Base-by-base conservation (phyloP, 371 early-diverging fungal genomes). In the Mortierella sp. region DNA sequence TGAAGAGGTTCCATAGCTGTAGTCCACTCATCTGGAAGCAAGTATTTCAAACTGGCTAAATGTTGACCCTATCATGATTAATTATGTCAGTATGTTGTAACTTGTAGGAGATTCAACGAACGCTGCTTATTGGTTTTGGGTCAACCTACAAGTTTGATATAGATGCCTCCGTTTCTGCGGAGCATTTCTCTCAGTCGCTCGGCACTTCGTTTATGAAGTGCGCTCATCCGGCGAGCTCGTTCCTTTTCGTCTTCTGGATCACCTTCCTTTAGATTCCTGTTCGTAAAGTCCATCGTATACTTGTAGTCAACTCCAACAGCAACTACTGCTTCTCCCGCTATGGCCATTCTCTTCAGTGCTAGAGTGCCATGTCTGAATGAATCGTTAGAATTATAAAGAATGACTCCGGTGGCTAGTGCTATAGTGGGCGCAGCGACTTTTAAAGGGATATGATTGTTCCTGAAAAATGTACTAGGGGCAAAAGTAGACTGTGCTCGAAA, bases 21-120 rank as follows among this genome's bases (percentile, higher is more conserved):
- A 33, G 94, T 94, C 92, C 96, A 98, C 83, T 98, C 97, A 11
- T 75, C 74, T 2, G 98, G 98, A 19, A 98, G 85, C n/a, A 96
- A 79, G 69, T 96, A 96, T 33, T 88, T 89, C 89, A 97, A 87
- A 9, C 97, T 94, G 10, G 95, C 89, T 8, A 96, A 83, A 81
- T 97, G 96, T 77, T 97, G 97, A 2, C 97, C 96, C 80, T 83
- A 66, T 16, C 16, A 33, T 22, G 9, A 58, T 58, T 32, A 41
- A 61, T 5, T n/a, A 41, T 58, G 45, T 45, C 4, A 11, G 16
- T 11, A 45, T 45, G 45, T 4, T 36, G 36, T 36, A 36, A 36
- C 7, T 36, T 36, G 36, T 1, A 36, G 11, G 5, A 11, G 10
- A 11, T 45, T 45, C 45, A 45, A 45, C 36, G 45, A 45, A 16